Conservation (phyloP, 495 filamentous ascomycete genomes). For the Aspergillus hancockii region DNA sequence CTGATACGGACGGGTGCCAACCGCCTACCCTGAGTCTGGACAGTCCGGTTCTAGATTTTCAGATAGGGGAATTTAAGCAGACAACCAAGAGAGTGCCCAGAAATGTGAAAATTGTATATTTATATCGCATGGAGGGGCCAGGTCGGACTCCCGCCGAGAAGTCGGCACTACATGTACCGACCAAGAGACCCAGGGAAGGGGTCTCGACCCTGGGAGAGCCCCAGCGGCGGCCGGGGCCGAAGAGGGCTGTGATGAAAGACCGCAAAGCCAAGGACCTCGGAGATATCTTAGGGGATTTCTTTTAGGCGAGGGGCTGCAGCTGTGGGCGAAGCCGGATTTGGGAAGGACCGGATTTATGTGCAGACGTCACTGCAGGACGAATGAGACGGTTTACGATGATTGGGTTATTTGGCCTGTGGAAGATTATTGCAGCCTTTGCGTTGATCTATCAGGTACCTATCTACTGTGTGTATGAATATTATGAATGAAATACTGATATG, state of each 20-base stretch:
- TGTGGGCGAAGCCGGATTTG: slow-evolving; percentile 1
- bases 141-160: not conserved
- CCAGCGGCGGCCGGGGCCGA: not conserved
- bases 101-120: slow-evolving; percentile 7
- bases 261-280: slow-evolving; percentile 22
- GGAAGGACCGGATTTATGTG: not conserved
- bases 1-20: not conserved
- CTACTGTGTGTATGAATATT: too few species aligned
- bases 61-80: slow-evolving; percentile 19
- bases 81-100: slow-evolving; percentile 1
- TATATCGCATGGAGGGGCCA: slow-evolving; percentile 12
- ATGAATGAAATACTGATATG: too few species aligned
- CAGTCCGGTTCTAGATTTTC: slow-evolving; percentile 7
- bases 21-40: not conserved
- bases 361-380: slow-evolving; percentile 1
- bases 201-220: not conserved
- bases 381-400: not conserved
- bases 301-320: slow-evolving; percentile 10
- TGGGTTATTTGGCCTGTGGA: not conserved
- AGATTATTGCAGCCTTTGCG: too few species aligned
- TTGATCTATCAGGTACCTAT: too few species aligned
- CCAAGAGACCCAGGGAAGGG: slow-evolving; percentile 16
- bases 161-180: slow-evolving; percentile 6
- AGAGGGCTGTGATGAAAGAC: slow-evolving; percentile 29
- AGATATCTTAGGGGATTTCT: slow-evolving; percentile 25